Base-by-base conservation (phyloP, 768 basidiomycete species). In the Omphalotus guepiniiformis region DNA sequence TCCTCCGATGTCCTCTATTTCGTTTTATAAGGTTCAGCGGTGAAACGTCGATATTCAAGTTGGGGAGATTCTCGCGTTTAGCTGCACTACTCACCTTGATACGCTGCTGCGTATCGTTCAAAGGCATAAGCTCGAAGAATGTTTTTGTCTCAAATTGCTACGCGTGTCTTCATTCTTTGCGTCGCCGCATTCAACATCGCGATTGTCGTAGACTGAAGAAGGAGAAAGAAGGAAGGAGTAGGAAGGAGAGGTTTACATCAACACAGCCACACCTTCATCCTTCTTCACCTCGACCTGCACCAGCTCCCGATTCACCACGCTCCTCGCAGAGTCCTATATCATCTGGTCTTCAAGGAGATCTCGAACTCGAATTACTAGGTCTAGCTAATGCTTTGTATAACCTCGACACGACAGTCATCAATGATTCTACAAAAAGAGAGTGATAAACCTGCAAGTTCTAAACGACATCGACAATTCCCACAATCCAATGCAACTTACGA, bases 401-500 rank as follows among this genome's bases (percentile, higher is more conserved):
- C 54, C 70, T 91, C 6, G 88, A 87, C 19, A 88, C 87, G 4
- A 89, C 88, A 0, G 87, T 89, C 18, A 82, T 90, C 57, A 86
- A 84, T 39, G 88, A 91, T 61, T 80, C 85, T 3, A 86, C 85
- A 12, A 89, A n/a, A 87, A 64, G 88, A 88, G 55, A 77, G 80
- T 41, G 85, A 86, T 54, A 84, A 81, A 48, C 75, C 79, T 11
- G 64, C 85, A 90, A 62, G 76, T 89, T 22, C 67, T 88, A 25
- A 73, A 75, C 21, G 90, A 92, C 53, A 85, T 92, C 49, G 90
- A 93, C 70, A 83, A 80, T 53, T 72, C 82, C 3, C 76, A 80
- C 37, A 91, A 92, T 60, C 90, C 89, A 3, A 83, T 88, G 82
- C 81, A 83, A 58, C 70, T 90, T 42, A 90, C 90, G 15, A 79